Evolutionary conservation across 2,329 filamentous ascomycete species (phyloP), one percentile per base, ranked within the genome.

Genomic region (Colletotrichum somersetense): DNA sequence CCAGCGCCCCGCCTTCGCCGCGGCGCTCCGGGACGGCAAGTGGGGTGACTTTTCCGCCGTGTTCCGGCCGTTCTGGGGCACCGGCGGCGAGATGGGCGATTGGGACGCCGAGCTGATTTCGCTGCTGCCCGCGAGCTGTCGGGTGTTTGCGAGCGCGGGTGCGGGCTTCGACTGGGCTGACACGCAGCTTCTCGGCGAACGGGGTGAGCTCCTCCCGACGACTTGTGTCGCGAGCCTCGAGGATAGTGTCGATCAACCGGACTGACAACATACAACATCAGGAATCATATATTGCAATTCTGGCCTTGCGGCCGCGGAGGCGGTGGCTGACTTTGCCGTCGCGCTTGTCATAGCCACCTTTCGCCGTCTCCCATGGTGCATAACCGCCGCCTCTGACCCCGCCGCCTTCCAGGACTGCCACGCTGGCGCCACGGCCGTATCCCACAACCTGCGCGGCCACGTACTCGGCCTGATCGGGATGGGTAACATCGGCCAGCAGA

Each of bases 251-350:
- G 48, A 33, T 16, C 11, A n/a, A 7, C 10, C 18, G 11, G 50
- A 7, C 50, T 33, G 18, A 62, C n/a, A n/a, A 40, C 1, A 40
- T 2, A 26, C 26, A 26, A 26, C 26, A 26, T 26, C 30, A 88
- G 88, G 89, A 48, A 88, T 93, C 73, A 81, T 91, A 63, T 94
- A 94, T 81, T 94, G 92, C 84, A 94, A 94, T 81, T 88, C 89
- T 3, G 91, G 91, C 1, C 86, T 89, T 1, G 91, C 92, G 0
- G 91, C 91, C 46, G 91, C 91, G 8, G 92, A 94, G 77, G 89
- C 91, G 5, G 92, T 94, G 1, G 91, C 92, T 62, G 92, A 94
- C 79, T 89, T 92, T 73, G 89, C 91, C 23, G 84, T 93, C 52
- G 91, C 90, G 77, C 87, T 92, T 75, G 88, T 94, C 75, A 87